A percentile compares a stretch with the other conserved stretches of the same genome.
Evolutionary conservation across 768 basidiomycete genomes (phyloP).

Genomic region (Phanerochaete sordida): DNA sequence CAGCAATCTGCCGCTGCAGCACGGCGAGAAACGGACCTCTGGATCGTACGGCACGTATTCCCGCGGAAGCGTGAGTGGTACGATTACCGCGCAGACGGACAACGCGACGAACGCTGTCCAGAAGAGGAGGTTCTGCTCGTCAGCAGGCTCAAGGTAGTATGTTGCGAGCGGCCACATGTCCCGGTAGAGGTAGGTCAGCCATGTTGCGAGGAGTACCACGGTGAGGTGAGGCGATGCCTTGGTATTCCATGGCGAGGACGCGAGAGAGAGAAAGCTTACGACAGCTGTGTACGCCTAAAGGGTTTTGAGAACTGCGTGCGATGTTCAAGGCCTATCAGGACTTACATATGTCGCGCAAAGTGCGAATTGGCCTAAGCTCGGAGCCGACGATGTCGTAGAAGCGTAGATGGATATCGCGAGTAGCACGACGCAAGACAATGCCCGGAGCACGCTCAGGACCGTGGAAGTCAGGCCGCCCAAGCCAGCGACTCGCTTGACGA

Average conservation of each 20-base stretch:
- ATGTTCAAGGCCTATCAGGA: no score
- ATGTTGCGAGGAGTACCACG: slow-evolving; percentile 13
- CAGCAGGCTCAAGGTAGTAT: slow-evolving; percentile 46
- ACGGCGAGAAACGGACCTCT: slow-evolving; percentile 27
- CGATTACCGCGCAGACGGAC: slow-evolving; percentile 37
- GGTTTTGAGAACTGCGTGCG: neutral
- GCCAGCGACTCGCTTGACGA: no score
- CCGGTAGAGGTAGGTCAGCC: slow-evolving; percentile 51
- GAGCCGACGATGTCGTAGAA: no score
- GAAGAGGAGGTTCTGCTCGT: slow-evolving; percentile 41
- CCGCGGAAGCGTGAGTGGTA: slow-evolving; percentile 56
- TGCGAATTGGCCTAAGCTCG: no score
- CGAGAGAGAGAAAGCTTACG: neutral
- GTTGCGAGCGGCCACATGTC: slow-evolving; percentile 59
- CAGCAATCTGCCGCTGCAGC: slow-evolving; percentile 15
- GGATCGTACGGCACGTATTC: slow-evolving; percentile 58
- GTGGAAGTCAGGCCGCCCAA: no score
- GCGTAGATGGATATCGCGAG: no score
- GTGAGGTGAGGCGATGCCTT: neutral
- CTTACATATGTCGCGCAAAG: no score
- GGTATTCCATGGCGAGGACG: neutral
- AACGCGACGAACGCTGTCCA: slow-evolving; percentile 54
- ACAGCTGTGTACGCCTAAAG: neutral
- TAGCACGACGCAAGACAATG: no score
- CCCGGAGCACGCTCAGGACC: no score